Percentiles rank a stretch among this genome's conserved stretches.
These are phyloP conservation scores for Isoetes engelmannii DNA, from an alignment of 83 land plant species.

Conservation along the genomic window DNA sequence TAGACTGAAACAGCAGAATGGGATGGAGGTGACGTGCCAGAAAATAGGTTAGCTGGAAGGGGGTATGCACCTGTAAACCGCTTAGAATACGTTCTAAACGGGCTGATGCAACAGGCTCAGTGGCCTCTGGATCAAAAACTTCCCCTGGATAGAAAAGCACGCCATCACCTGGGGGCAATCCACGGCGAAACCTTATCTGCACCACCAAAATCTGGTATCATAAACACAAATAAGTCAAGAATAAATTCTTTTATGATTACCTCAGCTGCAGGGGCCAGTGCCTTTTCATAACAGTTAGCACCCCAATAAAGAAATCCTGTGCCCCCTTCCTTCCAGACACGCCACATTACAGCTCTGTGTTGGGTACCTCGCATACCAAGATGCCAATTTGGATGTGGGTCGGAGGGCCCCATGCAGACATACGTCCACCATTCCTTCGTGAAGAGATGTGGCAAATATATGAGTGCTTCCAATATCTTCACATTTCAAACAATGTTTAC, in stretches of 20 bases:
- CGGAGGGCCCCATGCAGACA: conserved; percentile 98
- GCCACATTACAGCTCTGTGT: conserved; percentile 98
- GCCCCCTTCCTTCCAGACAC: conserved; percentile 98
- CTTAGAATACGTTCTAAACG: conserved; percentile 83
- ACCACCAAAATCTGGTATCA: background rate
- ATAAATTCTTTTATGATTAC: conserved; percentile 26
- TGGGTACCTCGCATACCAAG: conserved; percentile 99
- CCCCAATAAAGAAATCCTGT: conserved; percentile 98
- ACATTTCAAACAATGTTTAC: background rate
- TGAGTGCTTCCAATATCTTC: too few species aligned
- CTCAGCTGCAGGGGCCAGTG: conserved; percentile 78
- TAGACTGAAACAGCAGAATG: too few species aligned
- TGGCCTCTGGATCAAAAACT: conserved; percentile 59
- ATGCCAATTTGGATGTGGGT: conserved; percentile 98
- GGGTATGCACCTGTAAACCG: conserved; percentile 76
- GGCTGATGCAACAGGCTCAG: conserved; percentile 80
- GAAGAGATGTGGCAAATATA: too few species aligned
- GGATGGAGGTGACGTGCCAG: too few species aligned
- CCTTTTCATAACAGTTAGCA: conserved; percentile 92
- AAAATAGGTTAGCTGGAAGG: background rate
- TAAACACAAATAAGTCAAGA: background rate
- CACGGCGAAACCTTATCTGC: conserved; percentile 89
- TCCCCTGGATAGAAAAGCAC: conserved; percentile 93
- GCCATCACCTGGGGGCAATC: conserved; percentile 97
- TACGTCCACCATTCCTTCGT: conserved; percentile 98